Percentiles rank a stretch among this genome's conserved stretches.
Conservation (phyloP, 495 filamentous ascomycete species). For the Podospora australis region DNA sequence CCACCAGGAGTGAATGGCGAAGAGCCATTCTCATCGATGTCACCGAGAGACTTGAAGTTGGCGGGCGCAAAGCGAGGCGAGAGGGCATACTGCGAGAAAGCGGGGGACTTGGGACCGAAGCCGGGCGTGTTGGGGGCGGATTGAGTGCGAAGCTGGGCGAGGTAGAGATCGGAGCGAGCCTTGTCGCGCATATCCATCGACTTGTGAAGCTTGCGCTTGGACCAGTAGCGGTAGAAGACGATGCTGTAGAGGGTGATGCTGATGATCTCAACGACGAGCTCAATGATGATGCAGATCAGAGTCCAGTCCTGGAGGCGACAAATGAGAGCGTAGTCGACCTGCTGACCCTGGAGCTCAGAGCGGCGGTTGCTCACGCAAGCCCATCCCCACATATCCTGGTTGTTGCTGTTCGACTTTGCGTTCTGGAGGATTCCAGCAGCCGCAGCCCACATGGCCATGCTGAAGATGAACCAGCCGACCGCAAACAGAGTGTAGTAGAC, state of each 20-base stretch:
- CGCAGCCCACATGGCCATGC: constrained; percentile 85
- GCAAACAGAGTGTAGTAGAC: constrained; percentile 92
- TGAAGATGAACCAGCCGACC: constrained; percentile 88
- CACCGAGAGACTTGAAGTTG: constrained; percentile 40
- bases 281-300: constrained; percentile 93
- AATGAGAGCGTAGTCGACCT: constrained; percentile 84
- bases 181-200: constrained; percentile 94
- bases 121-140: constrained; percentile 93
- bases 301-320: constrained; percentile 96
- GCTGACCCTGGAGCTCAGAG: constrained; percentile 61
- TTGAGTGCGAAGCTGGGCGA: constrained; percentile 86
- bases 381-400: constrained; percentile 96
- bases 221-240: constrained; percentile 93
- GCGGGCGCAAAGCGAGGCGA: constrained; percentile 50
- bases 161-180: constrained; percentile 88
- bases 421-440: constrained; percentile 79
- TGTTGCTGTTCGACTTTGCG: constrained; percentile 60
- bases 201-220: constrained; percentile 88
- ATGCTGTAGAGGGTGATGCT: constrained; percentile 88
- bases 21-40: constrained; percentile 35
- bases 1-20: constrained; percentile 43
- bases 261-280: constrained; percentile 87
- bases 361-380: constrained; percentile 83
- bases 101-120: constrained; percentile 60
- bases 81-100: constrained; percentile 46